phyloP scores from a whole-genome alignment of 345 rosid genomes.

The Turnera subulata region DNA sequence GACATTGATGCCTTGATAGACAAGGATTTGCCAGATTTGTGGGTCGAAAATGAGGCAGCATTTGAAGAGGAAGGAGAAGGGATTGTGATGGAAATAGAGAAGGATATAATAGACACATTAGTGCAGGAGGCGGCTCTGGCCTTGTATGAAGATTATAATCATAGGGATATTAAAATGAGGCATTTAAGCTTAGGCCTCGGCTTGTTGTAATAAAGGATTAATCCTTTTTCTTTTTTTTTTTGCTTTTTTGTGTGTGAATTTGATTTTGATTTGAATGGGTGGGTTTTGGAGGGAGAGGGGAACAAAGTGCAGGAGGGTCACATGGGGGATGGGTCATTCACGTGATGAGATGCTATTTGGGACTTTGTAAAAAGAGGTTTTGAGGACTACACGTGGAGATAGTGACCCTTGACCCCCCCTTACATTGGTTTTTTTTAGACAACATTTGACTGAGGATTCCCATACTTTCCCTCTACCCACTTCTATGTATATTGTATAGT shows the following conservation, averaged over 20 bases:
- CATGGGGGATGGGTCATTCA: constrained; percentile 50
- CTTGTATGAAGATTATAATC: too few species aligned
- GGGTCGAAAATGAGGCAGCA: constrained; percentile 10
- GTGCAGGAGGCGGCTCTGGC: constrained; percentile 43
- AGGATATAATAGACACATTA: constrained; percentile 41
- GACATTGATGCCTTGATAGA: constrained; percentile 60
- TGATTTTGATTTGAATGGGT: not conserved
- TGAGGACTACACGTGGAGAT: constrained; percentile 31
- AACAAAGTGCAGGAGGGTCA: constrained; percentile 34
- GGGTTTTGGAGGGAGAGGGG: not conserved
- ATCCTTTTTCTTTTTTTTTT: not conserved
- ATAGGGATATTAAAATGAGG: not conserved
- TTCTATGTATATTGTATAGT: not conserved
- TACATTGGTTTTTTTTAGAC: constrained; percentile 29
- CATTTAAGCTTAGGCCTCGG: too few species aligned
- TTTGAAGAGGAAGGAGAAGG: constrained; percentile 55
- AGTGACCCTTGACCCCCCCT: not conserved
- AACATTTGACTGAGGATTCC: constrained; percentile 29
- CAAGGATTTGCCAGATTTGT: constrained; percentile 39
- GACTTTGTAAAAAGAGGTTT: constrained; percentile 11
- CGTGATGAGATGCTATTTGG: constrained; percentile 58
- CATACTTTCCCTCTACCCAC: not conserved
- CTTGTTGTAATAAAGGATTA: too few species aligned
- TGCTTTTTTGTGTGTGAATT: not conserved
- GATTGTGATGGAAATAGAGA: constrained; percentile 44